Base-by-base conservation (phyloP, 305 asterid species). In the Solanum hybrid region DNA sequence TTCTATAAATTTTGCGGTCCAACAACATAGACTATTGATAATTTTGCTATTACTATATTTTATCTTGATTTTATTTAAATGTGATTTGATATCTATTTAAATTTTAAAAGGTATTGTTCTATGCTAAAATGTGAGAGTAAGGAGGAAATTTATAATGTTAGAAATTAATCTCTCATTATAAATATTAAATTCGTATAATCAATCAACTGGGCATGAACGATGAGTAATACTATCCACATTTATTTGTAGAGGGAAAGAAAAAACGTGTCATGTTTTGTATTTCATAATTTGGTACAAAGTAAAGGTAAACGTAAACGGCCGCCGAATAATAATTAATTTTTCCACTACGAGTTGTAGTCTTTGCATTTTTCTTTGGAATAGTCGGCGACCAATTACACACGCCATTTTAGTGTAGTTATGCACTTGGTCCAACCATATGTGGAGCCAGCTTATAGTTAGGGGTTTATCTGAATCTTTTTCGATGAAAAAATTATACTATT, bases 161-260 rank as follows among this genome's bases (percentile, higher is more conserved):
- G 20, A 14, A 32, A 46, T 46, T 2, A 46, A 13, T 46, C 60
- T 46, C 0, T 46, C 20, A 46, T 46, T 46, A 46, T 46, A 0
- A 46, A 13, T 0, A 0, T 46, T 0, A 46, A 46, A 46, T 13
- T 46, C 3, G 0, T 0, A 46, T 46, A 46, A 46, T 14, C 20
- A 46, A 46, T 46, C 20, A 46, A 1, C 6, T 42, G 6, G 2
- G 17, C 17, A 4, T 6, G n/a, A 51, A 56, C 4, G 24, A 56
- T 56, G 69, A 56, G 10, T 56, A 56, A 56, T 56, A 56, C 0
- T 17, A 56, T 56, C 10, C 4, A 56, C 69, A 56, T 56, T 56
- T 56, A 56, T 17, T 56, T 56, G 69, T 17, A 56, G 69, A 56
- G 24, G 10, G 24, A 56, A 56, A 56, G 69, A 56, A 56, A 56